phyloP scores from a whole-genome alignment of 106 monocot species.

The Phalaenopsis aphrodite region DNA sequence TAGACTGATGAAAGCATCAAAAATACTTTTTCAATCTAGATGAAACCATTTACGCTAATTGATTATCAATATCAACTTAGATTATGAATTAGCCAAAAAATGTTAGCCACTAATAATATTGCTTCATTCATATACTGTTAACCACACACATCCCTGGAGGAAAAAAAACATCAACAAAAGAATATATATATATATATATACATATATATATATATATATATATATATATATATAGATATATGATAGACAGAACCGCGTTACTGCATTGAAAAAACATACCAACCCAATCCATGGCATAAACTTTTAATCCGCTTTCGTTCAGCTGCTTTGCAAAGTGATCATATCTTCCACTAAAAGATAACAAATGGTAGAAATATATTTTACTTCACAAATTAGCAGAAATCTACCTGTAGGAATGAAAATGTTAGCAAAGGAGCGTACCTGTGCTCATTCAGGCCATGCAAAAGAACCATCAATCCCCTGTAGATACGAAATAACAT shows the following conservation, averaged over 20 bases:
- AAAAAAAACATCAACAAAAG: neutral
- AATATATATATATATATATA: too few species aligned
- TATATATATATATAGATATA: neutral
- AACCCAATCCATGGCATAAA: slow-evolving; percentile 92
- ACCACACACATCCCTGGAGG: neutral
- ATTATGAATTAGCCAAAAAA: neutral
- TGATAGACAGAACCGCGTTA: neutral
- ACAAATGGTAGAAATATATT: neutral
- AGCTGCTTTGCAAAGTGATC: slow-evolving; percentile 65
- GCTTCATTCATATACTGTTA: neutral
- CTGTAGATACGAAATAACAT: slow-evolving; percentile 30
- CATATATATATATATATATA: neutral
- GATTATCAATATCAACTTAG: neutral
- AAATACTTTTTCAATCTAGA: neutral
- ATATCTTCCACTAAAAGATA: slow-evolving; percentile 67
- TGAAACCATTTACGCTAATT: neutral
- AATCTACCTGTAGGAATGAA: neutral
- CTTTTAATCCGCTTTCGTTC: slow-evolving; percentile 74
- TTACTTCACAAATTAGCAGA: neutral
- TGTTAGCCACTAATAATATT: neutral
- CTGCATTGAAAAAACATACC: slow-evolving; percentile 38
- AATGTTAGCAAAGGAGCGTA: slow-evolving; percentile 7
- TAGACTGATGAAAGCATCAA: neutral
- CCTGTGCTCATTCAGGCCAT: slow-evolving; percentile 95
- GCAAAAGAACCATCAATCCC: slow-evolving; percentile 66